Evolutionary conservation across 768 basidiomycete species (phyloP).

Genomic region (Hemileccinum impolitum): DNA sequence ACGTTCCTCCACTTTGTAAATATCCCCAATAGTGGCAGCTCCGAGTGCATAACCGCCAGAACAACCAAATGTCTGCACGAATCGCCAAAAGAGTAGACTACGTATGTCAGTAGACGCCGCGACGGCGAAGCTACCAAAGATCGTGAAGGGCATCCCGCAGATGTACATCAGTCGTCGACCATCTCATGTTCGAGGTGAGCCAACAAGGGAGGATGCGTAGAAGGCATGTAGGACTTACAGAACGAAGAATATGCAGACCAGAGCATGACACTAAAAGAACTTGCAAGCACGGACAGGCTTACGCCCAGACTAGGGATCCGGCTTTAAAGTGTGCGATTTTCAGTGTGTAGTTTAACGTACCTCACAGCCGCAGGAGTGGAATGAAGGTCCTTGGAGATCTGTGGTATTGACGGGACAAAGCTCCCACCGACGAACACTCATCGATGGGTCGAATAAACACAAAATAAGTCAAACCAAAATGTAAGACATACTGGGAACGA

Average conservation of each 20-base stretch:
- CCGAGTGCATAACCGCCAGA: slow-evolving; percentile 55
- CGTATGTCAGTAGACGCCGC: slow-evolving; percentile 41
- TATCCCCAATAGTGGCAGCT: slow-evolving; percentile 61
- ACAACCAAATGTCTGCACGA: slow-evolving; percentile 64
- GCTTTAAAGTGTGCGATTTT: not conserved
- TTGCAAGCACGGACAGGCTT: slow-evolving; percentile 48
- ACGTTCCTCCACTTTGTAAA: slow-evolving; percentile 62
- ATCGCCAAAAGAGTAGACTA: slow-evolving; percentile 55
- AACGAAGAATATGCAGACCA: slow-evolving; percentile 53
- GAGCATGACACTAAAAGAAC: slow-evolving; percentile 44
- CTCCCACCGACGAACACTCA: slow-evolving; percentile 66
- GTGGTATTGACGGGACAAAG: slow-evolving; percentile 73
- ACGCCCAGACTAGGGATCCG: slow-evolving; percentile 40
- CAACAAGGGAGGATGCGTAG: not conserved
- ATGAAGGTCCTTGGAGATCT: slow-evolving; percentile 62
- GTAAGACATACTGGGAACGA: slow-evolving; percentile 53
- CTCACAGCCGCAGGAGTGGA: slow-evolving; percentile 59
- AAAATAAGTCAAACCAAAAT: not conserved
- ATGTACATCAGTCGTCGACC: slow-evolving; percentile 64
- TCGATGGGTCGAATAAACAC: not conserved
- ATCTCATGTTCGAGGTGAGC: slow-evolving; percentile 37
- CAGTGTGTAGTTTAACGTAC: slow-evolving; percentile 24
- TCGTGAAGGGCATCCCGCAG: slow-evolving; percentile 53
- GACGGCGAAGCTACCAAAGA: slow-evolving; percentile 59
- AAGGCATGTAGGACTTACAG: slow-evolving; percentile 33